Evolutionary conservation across 441 rosid species (phyloP).

Genomic region (Populus trichocarpa): DNA sequence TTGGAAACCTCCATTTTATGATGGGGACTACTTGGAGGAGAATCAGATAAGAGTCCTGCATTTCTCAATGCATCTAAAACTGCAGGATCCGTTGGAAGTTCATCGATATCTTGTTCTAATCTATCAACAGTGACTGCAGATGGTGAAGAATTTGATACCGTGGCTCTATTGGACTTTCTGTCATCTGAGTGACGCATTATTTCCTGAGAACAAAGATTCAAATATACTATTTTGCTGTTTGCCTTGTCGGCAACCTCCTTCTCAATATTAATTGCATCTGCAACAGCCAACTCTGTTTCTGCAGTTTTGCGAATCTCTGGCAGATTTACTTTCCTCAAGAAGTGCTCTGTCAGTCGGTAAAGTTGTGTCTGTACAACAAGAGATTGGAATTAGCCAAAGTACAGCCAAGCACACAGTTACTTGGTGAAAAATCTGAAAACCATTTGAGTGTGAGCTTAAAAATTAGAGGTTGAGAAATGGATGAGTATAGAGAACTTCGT

Average conservation of each 20-base stretch:
- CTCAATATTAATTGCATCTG: constrained; percentile 95
- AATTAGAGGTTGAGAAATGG: not conserved
- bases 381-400: not conserved
- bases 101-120: constrained; percentile 34
- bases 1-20: constrained; percentile 29
- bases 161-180: constrained; percentile 26
- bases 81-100: constrained; percentile 41
- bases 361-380: constrained; percentile 64
- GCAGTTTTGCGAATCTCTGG: constrained; percentile 73
- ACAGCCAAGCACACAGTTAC: not conserved
- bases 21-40: constrained; percentile 85
- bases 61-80: constrained; percentile 67
- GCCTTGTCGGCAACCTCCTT: constrained; percentile 81
- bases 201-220: constrained; percentile 96
- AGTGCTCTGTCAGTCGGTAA: constrained; percentile 77
- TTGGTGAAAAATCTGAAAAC: not conserved
- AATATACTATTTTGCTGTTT: constrained; percentile 78
- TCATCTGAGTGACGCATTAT: constrained; percentile 51
- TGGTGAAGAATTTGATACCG: constrained; percentile 37
- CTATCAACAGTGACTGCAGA: constrained; percentile 26
- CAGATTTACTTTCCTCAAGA: constrained; percentile 74
- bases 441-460: not conserved
- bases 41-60: constrained; percentile 92
- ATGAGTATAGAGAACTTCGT: not conserved
- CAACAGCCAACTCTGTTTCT: constrained; percentile 94